phyloP scores from a whole-genome alignment of 306 rosid species.

The Quercus parvula region DNA sequence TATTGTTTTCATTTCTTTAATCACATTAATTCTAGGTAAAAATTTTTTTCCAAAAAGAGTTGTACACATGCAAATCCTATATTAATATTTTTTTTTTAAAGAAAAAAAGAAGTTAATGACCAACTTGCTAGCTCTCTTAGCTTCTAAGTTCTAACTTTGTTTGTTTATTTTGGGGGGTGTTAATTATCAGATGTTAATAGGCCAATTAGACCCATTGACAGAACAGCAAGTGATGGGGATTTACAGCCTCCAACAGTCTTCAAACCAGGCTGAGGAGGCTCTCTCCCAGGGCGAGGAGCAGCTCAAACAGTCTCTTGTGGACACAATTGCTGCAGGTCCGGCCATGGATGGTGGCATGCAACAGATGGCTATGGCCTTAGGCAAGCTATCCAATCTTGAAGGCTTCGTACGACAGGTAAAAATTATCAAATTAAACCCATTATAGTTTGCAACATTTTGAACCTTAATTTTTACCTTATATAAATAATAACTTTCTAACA shows the following conservation, averaged over 20 bases:
- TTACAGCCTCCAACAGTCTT: conserved; percentile 54
- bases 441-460: neutral
- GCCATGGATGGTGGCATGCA: conserved; percentile 63
- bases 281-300: conserved; percentile 84
- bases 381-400: conserved; percentile 75
- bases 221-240: conserved; percentile 78
- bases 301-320: conserved; percentile 69
- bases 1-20: too few species aligned
- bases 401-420: conserved; percentile 82
- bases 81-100: too few species aligned
- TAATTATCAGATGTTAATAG: conserved; percentile 52
- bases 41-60: too few species aligned
- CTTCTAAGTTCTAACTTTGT: neutral
- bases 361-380: conserved; percentile 76
- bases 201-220: conserved; percentile 79
- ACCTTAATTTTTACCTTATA: neutral
- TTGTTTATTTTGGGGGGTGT: neutral
- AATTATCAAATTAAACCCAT: neutral
- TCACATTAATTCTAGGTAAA: too few species aligned
- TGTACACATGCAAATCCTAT: too few species aligned
- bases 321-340: conserved; percentile 58
- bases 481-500: too few species aligned
- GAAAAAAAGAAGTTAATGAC: too few species aligned
- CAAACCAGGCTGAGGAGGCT: conserved; percentile 86
- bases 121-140: too few species aligned